phyloP scores from a whole-genome alignment of 139 green algal species.

The Picochlorum sp. region DNA sequence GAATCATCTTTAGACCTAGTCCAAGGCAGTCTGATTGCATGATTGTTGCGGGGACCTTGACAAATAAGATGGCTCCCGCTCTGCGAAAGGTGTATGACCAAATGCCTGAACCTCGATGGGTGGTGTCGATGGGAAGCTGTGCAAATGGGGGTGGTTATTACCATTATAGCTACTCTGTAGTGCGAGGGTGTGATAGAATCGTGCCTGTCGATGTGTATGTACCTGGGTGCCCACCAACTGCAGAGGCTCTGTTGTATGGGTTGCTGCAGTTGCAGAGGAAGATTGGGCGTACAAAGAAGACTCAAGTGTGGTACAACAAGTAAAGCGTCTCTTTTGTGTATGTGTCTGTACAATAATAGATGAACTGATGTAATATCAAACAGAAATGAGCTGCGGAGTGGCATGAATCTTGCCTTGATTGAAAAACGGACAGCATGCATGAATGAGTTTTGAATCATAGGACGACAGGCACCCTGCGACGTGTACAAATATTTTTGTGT shows the following conservation, averaged over 20 bases:
- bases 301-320: conserved; percentile 44
- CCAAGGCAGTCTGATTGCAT: conserved; percentile 91
- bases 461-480: no score
- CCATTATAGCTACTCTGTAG: conserved; percentile 93
- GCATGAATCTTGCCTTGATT: no score
- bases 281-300: conserved; percentile 47
- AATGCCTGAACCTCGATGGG: conserved; percentile 96
- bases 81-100: conserved; percentile 91
- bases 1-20: conserved; percentile 93
- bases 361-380: no score
- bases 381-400: no score
- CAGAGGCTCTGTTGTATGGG: conserved; percentile 91
- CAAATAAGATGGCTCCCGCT: conserved; percentile 97
- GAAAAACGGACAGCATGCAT: no score
- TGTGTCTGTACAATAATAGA: no score
- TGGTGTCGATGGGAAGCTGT: conserved; percentile 92
- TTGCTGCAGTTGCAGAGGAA: conserved; percentile 89
- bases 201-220: conserved; percentile 97
- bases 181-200: conserved; percentile 90
- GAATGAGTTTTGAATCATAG: no score
- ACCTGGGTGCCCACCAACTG: conserved; percentile 90
- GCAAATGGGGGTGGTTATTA: conserved; percentile 97
- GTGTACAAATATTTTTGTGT: no score
- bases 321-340: conserved; percentile 1
- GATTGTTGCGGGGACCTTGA: conserved; percentile 95